Conservation (phyloP, 306 rosid genomes). For the Canavalia ensiformis region DNA sequence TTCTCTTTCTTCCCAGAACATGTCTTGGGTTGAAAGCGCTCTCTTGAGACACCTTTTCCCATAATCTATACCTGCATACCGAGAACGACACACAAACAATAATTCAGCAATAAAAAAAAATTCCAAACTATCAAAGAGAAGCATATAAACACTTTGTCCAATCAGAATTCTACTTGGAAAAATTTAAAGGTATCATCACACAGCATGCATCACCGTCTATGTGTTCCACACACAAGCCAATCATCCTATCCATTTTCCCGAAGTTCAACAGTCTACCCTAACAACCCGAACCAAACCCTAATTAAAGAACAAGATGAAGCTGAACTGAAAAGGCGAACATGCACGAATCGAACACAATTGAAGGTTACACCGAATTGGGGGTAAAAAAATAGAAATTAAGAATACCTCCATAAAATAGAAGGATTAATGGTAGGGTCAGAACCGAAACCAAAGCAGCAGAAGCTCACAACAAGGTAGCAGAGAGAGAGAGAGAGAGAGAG, state of each 20-base stretch:
- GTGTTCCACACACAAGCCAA: not conserved
- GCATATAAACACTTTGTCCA: not conserved
- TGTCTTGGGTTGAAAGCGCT: slow-evolving; percentile 55
- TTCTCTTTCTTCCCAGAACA: slow-evolving; percentile 64
- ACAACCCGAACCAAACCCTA: slow-evolving; percentile 30
- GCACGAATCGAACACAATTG: not conserved
- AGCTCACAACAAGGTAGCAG: not conserved
- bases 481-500: not conserved
- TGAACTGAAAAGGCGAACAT: not conserved
- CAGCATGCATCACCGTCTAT: not conserved
- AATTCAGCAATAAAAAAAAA: slow-evolving; percentile 23
- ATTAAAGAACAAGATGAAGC: not conserved
- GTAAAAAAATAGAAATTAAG: not conserved
- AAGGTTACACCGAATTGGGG: slow-evolving; percentile 2
- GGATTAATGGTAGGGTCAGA: not conserved
- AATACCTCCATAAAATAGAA: slow-evolving; percentile 40
- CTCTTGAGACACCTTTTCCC: slow-evolving; percentile 59
- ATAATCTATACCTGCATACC: slow-evolving; percentile 60
- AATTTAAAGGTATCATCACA: not conserved
- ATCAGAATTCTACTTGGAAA: not conserved
- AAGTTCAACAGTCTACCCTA: not conserved
- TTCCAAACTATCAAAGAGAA: not conserved
- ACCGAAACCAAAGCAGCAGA: slow-evolving; percentile 4
- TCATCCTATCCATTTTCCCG: not conserved
- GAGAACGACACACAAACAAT: slow-evolving; percentile 16